Evolutionary conservation across 1,284 basidiomycete species (phyloP).

Genomic region (Megacollybia platyphylla): DNA sequence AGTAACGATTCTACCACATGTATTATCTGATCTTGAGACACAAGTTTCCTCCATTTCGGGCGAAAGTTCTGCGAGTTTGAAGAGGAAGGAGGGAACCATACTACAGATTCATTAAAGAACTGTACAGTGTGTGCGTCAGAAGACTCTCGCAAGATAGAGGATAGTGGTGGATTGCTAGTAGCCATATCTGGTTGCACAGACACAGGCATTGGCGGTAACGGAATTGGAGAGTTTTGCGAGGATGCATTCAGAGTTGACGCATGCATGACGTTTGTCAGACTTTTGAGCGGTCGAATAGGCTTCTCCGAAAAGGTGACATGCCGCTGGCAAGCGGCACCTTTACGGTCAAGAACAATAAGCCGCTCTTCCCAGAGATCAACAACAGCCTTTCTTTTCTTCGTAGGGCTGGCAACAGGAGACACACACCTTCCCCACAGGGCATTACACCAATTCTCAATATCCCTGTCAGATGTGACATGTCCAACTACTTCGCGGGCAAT

Average conservation of each 20-base stretch:
- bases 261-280: background rate
- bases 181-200: background rate
- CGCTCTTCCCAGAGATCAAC: background rate
- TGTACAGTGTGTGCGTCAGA: background rate
- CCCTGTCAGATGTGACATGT: conserved; percentile 27
- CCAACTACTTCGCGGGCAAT: conserved; percentile 40
- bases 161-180: background rate
- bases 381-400: background rate
- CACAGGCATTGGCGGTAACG: background rate
- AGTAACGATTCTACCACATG: too few relatives aligned
- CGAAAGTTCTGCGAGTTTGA: background rate
- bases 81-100: background rate
- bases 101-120: background rate
- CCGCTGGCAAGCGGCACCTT: background rate
- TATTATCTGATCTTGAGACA: background rate
- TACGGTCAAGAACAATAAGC: background rate
- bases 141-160: background rate
- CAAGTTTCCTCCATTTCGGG: background rate
- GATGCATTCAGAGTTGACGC: background rate
- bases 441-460: conserved; percentile 14
- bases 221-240: background rate
- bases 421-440: background rate
- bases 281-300: background rate
- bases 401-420: background rate
- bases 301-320: background rate